A percentile compares a stretch with the other conserved stretches of the same genome.
These are phyloP conservation scores for Russula compacta DNA, from an alignment of 768 basidiomycete species.

Conservation along the genomic window DNA sequence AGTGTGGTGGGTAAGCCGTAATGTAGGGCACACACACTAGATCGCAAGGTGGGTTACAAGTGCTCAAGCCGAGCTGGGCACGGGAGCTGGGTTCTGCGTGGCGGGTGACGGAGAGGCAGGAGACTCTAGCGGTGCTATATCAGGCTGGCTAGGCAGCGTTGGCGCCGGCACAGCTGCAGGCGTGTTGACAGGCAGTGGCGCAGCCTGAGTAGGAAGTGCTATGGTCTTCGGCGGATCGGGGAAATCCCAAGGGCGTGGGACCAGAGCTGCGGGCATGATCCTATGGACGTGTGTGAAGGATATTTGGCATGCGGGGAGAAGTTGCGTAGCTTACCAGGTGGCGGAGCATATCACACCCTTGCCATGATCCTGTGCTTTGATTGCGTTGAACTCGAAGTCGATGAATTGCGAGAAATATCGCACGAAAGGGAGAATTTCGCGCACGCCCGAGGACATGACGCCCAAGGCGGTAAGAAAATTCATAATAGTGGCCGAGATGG, in stretches of 20 bases:
- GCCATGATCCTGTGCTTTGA: slow-evolving; percentile 56
- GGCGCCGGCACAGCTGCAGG: background rate
- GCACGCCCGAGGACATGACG: slow-evolving; percentile 60
- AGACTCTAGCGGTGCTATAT: background rate
- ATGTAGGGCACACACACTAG: background rate
- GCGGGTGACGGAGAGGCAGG: slow-evolving; percentile 2
- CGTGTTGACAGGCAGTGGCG: background rate
- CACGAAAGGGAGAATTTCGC: slow-evolving; percentile 77
- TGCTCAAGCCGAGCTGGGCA: background rate
- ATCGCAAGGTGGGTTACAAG: too few species aligned
- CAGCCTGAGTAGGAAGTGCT: background rate
- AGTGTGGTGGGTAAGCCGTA: background rate
- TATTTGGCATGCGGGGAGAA: background rate
- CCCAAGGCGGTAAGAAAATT: slow-evolving; percentile 70
- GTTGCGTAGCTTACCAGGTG: slow-evolving; percentile 52
- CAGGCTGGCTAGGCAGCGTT: background rate
- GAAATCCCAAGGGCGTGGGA: slow-evolving; percentile 77
- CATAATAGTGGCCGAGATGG: slow-evolving; percentile 53
- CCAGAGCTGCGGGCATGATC: slow-evolving; percentile 74
- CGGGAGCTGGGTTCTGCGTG: background rate
- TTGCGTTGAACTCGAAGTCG: slow-evolving; percentile 62
- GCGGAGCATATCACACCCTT: slow-evolving; percentile 81
- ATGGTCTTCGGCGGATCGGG: slow-evolving; percentile 27
- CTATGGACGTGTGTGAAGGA: slow-evolving; percentile 26
- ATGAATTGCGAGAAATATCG: slow-evolving; percentile 75